Evolutionary conservation across 768 basidiomycete genomes (phyloP).

Genomic region (Lentinula sp.): DNA sequence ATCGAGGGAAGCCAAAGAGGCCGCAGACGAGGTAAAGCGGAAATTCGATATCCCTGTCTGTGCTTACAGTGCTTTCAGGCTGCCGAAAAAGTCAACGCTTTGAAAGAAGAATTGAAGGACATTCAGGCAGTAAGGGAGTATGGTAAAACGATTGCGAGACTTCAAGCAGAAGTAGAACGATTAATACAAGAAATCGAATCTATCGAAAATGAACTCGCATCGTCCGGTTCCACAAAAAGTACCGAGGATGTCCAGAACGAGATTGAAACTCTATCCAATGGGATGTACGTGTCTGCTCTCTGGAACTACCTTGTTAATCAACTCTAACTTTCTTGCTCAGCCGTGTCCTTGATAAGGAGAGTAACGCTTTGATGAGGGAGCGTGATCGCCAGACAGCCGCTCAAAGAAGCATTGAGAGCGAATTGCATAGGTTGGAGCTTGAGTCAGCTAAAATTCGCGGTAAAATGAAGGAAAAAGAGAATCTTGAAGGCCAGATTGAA

Average conservation of each 20-base stretch:
- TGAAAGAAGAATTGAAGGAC: slow-evolving; percentile 59
- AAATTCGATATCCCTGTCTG: background rate
- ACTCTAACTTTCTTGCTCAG: slow-evolving; percentile 25
- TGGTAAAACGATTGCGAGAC: slow-evolving; percentile 49
- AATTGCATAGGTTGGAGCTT: slow-evolving; percentile 57
- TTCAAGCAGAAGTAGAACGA: slow-evolving; percentile 52
- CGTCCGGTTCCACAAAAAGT: slow-evolving; percentile 75
- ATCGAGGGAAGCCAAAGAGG: slow-evolving; percentile 36
- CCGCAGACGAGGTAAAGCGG: background rate
- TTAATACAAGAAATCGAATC: slow-evolving; percentile 55
- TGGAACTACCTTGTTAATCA: background rate
- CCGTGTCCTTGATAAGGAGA: slow-evolving; percentile 61
- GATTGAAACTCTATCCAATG: slow-evolving; percentile 52
- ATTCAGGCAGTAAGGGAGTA: slow-evolving; percentile 55
- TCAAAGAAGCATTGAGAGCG: slow-evolving; percentile 51
- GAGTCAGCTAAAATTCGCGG: slow-evolving; percentile 50
- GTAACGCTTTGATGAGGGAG: slow-evolving; percentile 47
- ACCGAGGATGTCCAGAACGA: slow-evolving; percentile 81
- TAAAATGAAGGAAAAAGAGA: slow-evolving; percentile 53
- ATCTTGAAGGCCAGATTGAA: slow-evolving; percentile 49
- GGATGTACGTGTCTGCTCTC: slow-evolving; percentile 50
- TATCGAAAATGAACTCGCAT: slow-evolving; percentile 63
- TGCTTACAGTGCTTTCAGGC: slow-evolving; percentile 29
- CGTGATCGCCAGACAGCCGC: slow-evolving; percentile 53
- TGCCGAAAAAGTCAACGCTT: slow-evolving; percentile 37